Evolutionary conservation across 495 filamentous ascomycete genomes (phyloP), one percentile per base, ranked within the genome.

Genomic region (Bryoglossum gracile): DNA sequence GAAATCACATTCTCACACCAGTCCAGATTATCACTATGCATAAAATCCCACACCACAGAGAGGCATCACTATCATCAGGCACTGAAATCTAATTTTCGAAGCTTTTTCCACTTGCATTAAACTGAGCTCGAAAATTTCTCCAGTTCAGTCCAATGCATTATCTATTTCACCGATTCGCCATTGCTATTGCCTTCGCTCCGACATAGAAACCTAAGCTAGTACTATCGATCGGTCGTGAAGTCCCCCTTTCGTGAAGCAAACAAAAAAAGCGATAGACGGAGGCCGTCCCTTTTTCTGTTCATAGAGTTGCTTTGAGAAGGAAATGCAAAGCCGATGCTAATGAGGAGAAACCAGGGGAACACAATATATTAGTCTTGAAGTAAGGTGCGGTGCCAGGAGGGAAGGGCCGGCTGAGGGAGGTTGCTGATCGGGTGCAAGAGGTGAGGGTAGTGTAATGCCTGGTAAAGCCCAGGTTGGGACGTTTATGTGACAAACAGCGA

Each of bases 331-430:
- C 55, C 43, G 43, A 46, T 28, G 49, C 50, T 22, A 39, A 56
- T 51, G 39, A 25, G 21, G 30, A 46, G 41, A 18, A 30, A 30
- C 5, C 5, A 5, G 26, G 5, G 26, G 39, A 50, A 53, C 48
- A 38, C 55, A 48, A 52, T 50, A 46, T 60, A 60, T 60, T 60
- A 60, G 41, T 56, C 57, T 60, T 54, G 49, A 48, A 54, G 43
- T 46, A 35, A 50, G n/a, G n/a, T 26, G 42, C 46, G 47, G 41
- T 46, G 49, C 55, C 57, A 56, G 41, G 25, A 56, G 26, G 46
- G 37, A 44, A 42, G 28, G 45, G 52, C 56, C 56, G 22, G 11
- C 22, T 19, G 43, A 36, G 33, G 37, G 21, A 36, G n/a, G n/a
- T n/a, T n/a, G n/a, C n/a, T n/a, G n/a, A n/a, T n/a, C n/a, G n/a